These are phyloP conservation scores for Stellera chamaejasme DNA, from an alignment of 345 rosid species.

Conservation along the genomic window DNA sequence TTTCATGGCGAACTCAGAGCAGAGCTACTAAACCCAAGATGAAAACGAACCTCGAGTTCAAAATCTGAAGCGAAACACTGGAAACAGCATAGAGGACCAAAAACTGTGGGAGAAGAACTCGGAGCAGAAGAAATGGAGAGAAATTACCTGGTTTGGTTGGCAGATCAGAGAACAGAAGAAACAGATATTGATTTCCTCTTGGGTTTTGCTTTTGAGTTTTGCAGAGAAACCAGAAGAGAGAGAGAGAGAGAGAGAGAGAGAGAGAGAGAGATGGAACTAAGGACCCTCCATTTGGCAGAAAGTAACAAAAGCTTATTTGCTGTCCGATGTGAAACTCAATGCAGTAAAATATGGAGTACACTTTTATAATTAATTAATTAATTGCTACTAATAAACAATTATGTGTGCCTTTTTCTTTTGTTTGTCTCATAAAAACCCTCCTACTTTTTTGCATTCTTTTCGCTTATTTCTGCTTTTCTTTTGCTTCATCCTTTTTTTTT, in stretches of 20 bases:
- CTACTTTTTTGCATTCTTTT: background rate
- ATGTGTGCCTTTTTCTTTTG: background rate
- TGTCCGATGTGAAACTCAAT: conserved; percentile 43
- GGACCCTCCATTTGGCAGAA: conserved; percentile 45
- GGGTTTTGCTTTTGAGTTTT: background rate
- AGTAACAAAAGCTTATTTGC: conserved; percentile 30
- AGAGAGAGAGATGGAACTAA: conserved; percentile 20
- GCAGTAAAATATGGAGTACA: conserved; percentile 27
- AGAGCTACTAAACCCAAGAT: background rate
- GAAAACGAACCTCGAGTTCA: background rate
- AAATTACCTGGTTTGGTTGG: conserved; percentile 11
- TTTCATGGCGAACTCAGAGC: too few relatives aligned
- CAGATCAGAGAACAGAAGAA: conserved; percentile 15
- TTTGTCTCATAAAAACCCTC: conserved; percentile 10
- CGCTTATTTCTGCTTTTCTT: background rate
- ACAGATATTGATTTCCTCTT: conserved; percentile 4
- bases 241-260: conserved; percentile 10
- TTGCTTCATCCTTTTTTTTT: background rate
- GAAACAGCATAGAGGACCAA: background rate
- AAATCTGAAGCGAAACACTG: background rate
- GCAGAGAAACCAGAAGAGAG: conserved; percentile 3
- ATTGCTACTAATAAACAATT: too few relatives aligned
- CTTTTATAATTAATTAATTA: background rate
- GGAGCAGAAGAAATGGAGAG: background rate
- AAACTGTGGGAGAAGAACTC: background rate